Evolutionary conservation across 2,329 filamentous ascomycete genomes (phyloP).

Genomic region (Blastomyces parvus): DNA sequence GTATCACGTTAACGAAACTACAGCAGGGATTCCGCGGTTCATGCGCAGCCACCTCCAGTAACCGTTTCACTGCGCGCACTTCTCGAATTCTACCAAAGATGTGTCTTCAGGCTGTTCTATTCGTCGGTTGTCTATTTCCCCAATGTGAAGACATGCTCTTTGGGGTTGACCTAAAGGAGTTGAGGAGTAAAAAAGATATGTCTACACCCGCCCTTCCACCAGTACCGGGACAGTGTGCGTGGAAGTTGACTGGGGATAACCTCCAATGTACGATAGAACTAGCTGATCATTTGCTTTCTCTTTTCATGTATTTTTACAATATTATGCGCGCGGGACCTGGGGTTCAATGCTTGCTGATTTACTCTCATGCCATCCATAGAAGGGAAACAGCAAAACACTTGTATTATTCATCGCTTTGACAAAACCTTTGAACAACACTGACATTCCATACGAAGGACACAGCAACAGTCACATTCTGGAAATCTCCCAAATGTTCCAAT

Average conservation of each 20-base stretch:
- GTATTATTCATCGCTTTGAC: background rate
- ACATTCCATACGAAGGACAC: background rate
- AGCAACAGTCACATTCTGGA: background rate
- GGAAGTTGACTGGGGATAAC: background rate
- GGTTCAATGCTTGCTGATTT: background rate
- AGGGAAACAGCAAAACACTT: background rate
- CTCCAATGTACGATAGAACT: background rate
- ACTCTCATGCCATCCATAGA: background rate
- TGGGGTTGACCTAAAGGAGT: background rate
- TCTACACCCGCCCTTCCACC: background rate
- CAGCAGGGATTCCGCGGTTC: background rate
- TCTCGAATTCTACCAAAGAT: background rate
- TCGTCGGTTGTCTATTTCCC: background rate
- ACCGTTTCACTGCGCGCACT: background rate
- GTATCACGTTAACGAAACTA: background rate
- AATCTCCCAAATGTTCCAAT: background rate
- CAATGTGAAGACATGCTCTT: background rate
- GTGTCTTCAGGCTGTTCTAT: background rate
- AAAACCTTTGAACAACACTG: background rate
- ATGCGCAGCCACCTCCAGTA: background rate
- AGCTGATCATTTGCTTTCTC: background rate
- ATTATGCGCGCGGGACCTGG: background rate
- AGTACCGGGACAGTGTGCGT: background rate
- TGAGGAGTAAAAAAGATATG: background rate
- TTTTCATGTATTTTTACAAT: background rate